These are phyloP conservation scores for Plenodomus tracheiphilus DNA, from an alignment of 2,329 filamentous ascomycete genomes.

Conservation along the genomic window DNA sequence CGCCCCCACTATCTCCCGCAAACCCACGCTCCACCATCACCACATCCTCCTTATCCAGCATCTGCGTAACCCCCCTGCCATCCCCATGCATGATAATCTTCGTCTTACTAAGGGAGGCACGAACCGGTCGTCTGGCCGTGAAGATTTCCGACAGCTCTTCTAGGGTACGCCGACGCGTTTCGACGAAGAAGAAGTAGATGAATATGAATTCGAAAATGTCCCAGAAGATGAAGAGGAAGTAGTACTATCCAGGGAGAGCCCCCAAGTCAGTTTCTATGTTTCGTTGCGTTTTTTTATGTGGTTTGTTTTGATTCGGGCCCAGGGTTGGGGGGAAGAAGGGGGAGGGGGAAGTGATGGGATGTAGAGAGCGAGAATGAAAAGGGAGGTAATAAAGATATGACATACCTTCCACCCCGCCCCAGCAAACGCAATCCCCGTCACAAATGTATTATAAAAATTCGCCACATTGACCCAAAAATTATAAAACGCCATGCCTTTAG, in stretches of 20 bases:
- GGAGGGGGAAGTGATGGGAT: neutral
- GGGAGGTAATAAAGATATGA: neutral
- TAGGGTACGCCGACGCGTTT: slow-evolving; percentile 47
- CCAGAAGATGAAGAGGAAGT: slow-evolving; percentile 48
- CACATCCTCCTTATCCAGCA: slow-evolving; percentile 33
- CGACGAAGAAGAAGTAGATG: slow-evolving; percentile 44
- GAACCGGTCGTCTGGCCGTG: slow-evolving; percentile 45
- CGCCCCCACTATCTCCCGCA: neutral
- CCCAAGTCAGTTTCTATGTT: too few relatives aligned
- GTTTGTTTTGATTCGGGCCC: neutral
- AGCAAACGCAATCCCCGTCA: slow-evolving; percentile 47
- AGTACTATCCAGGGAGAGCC: too few relatives aligned
- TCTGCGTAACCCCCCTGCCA: slow-evolving; percentile 35
- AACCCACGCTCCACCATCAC: slow-evolving; percentile 7
- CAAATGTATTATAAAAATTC: slow-evolving; percentile 52
- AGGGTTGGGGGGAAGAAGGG: neutral
- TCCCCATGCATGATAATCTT: slow-evolving; percentile 35
- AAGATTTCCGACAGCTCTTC: slow-evolving; percentile 54
- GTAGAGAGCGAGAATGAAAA: too few relatives aligned
- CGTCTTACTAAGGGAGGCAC: slow-evolving; percentile 36
- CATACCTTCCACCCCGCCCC: slow-evolving; percentile 43
- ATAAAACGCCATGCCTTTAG: slow-evolving; percentile 55
- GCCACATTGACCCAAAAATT: slow-evolving; percentile 53
- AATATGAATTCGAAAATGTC: slow-evolving; percentile 48
- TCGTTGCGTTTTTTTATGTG: neutral